These are phyloP conservation scores for Senecio squalidus DNA, from an alignment of 140 eudicot species.

Conservation along the genomic window DNA sequence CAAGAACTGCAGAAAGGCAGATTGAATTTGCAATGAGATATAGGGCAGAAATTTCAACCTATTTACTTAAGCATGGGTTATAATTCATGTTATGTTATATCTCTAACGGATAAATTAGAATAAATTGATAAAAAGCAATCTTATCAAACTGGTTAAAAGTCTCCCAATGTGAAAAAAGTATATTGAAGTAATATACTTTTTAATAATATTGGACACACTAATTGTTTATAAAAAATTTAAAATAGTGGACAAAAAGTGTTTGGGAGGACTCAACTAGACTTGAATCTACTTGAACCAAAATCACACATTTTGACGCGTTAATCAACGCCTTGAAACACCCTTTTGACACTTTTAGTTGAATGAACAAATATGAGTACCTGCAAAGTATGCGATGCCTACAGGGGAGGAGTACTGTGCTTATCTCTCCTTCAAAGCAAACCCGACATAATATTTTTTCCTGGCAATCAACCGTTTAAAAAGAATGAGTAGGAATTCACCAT, in stretches of 20 bases:
- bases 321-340: not conserved
- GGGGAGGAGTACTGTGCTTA: slow-evolving; percentile 80
- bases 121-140: not conserved
- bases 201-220: not conserved
- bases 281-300: not conserved
- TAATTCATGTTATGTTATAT: not conserved
- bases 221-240: not conserved
- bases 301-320: not conserved
- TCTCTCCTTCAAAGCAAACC: slow-evolving; percentile 98
- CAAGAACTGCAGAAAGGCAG: slow-evolving; percentile 51
- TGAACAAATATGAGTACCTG: slow-evolving; percentile 49
- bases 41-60: not conserved
- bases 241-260: not conserved
- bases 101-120: not conserved
- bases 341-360: not conserved
- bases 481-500: not conserved
- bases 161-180: not conserved
- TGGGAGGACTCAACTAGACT: not conserved
- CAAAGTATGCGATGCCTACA: slow-evolving; percentile 95
- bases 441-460: slow-evolving; percentile 96
- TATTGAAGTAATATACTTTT: not conserved
- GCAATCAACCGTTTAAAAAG: slow-evolving; percentile 7
- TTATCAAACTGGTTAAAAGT: not conserved
- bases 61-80: not conserved
- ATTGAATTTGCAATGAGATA: not conserved